Evolutionary conservation across 805 yeast species (phyloP).

Genomic region (Scheffersomyces stipitis): DNA sequence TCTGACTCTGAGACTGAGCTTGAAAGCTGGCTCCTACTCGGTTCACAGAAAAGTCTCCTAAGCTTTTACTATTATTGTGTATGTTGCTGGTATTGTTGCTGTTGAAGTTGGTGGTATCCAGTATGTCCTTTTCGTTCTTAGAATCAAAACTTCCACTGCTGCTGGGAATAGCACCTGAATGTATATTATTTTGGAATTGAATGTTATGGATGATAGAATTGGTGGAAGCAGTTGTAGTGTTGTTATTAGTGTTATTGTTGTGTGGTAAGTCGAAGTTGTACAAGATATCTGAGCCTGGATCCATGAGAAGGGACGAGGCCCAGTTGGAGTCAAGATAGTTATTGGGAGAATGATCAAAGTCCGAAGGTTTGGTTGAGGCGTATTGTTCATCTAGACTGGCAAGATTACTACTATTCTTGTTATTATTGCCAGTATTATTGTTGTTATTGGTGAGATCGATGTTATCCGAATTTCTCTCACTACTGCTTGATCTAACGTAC

Average conservation of each 20-base stretch:
- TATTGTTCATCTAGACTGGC: slow-evolving; percentile 1
- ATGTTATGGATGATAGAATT: slow-evolving; percentile 29
- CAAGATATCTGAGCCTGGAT: slow-evolving; percentile 27
- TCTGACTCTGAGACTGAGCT: too few relatives aligned
- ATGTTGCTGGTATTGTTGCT: slow-evolving; percentile 5
- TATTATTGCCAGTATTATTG: slow-evolving; percentile 1
- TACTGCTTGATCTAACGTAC: too few relatives aligned
- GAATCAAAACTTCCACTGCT: too few relatives aligned
- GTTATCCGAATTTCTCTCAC: too few relatives aligned
- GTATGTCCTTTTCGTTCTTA: too few relatives aligned
- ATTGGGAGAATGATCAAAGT: slow-evolving; percentile 6
- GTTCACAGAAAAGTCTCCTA: too few relatives aligned
- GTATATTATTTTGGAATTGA: slow-evolving; percentile 31
- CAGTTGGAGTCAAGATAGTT: slow-evolving; percentile 28
- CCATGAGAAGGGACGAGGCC: slow-evolving; percentile 35
- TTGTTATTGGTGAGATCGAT: slow-evolving; percentile 4
- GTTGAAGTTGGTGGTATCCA: slow-evolving; percentile 1
- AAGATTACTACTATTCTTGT: slow-evolving; percentile 8
- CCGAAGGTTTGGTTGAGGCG: too few relatives aligned
- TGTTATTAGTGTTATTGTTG: slow-evolving; percentile 2
- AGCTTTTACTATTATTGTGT: too few relatives aligned
- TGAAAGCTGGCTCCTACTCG: too few relatives aligned
- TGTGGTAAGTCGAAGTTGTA: slow-evolving; percentile 31
- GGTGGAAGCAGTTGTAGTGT: slow-evolving; percentile 10
- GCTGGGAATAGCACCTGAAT: too few relatives aligned